Base-by-base conservation (phyloP, 305 asterid genomes). In the Fraxinus xanthoxyloides region DNA sequence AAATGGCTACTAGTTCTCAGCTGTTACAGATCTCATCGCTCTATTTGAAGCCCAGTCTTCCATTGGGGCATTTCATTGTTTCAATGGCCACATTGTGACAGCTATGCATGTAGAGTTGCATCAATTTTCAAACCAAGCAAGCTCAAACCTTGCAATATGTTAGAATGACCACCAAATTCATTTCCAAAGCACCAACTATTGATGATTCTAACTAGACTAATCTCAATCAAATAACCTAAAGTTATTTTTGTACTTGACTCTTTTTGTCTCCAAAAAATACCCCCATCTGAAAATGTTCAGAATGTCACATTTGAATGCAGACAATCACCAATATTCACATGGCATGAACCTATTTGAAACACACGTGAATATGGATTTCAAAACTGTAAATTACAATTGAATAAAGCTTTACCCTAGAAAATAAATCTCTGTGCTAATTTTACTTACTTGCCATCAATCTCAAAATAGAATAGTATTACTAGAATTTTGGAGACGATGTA, bases 11-110 rank as follows among this genome's bases (percentile, higher is more conserved):
- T 12, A 67, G 74, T 67, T 67, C 36, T 61, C 6, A 8, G 32
- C 30, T 61, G 30, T 24, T 28, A 12, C 36, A 67, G 35, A 67
- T 63, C 32, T 65, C 36, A 28, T 3, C 74, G 1, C 36, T 24
- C 5, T 67, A 24, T 28, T 67, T 28, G 36, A 67, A 67, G 74
- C 34, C 72, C 40, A 69, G 40, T 69, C 7, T 23, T 28, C 75
- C 36, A 69, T 13, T 15, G 7, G 75, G 40, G 21, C 23, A 69
- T 69, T 69, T 69, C 75, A 28, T 12, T 12, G 23, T 15, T 69
- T 69, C 13, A 19, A 28, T 69, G 19, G 75, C 23, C 9, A 28
- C 38, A 30, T 69, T 0, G 94, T 92, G 87, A 92, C 32, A 15
- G 30, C 72, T 65, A 63, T 26, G 32, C 72, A 63, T 63, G 72